Percentiles rank a stretch among this genome's conserved stretches.
Conservation (phyloP, 208 protist genomes). For the Leishmania arabica region DNA sequence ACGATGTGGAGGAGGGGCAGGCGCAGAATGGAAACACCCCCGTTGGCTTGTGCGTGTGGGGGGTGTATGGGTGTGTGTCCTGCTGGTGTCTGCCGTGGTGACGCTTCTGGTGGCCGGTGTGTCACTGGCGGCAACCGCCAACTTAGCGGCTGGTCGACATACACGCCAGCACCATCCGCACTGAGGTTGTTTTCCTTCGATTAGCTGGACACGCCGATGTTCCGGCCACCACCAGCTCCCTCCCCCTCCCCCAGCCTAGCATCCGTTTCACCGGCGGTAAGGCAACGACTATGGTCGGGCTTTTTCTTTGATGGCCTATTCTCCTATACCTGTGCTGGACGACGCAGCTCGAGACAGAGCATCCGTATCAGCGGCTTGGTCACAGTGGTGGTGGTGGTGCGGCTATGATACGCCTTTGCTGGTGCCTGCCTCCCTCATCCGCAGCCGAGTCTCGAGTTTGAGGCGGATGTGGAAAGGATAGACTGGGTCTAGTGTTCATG, state of each 20-base stretch:
- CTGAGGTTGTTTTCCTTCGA: background rate
- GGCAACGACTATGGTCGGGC: background rate
- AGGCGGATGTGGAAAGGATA: background rate
- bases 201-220: too few relatives aligned
- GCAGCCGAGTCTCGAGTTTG: background rate
- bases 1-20: background rate
- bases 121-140: background rate
- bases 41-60: background rate
- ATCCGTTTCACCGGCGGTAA: background rate
- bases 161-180: background rate
- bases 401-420: background rate
- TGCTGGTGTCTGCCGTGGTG: background rate
- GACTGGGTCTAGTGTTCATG: background rate
- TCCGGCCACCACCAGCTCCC: background rate
- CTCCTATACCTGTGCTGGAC: background rate
- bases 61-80: background rate
- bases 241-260: background rate
- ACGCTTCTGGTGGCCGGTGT: background rate
- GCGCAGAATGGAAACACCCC: background rate
- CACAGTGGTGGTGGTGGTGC: too few relatives aligned
- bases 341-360: background rate
- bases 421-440: background rate
- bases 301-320: constrained; percentile 3
- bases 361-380: background rate
- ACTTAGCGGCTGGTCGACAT: background rate